Base-by-base conservation (phyloP, 164 flowering plant species). In the Macadamia integrifolia region DNA sequence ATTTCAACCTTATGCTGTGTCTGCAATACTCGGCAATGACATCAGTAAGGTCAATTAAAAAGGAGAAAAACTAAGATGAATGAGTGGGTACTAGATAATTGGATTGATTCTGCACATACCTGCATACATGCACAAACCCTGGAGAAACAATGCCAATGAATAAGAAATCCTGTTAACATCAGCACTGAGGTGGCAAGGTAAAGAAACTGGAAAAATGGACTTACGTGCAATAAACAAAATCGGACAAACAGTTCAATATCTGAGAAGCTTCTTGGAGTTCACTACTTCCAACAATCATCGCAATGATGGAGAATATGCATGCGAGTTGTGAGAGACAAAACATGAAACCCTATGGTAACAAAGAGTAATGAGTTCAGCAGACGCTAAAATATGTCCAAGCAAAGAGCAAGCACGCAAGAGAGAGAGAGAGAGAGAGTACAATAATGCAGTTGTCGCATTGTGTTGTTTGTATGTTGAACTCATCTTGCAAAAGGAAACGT, bases 91-190 rank as follows among this genome's bases (percentile, higher is more conserved):
- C 58, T 17, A 0, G 50, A 30, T 35, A 35, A 30, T 1, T 13
- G n/a, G 57, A 28, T 4, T 14, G 66, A 43, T 48, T 35, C 6
- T 35, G 7, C n/a, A 9, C 65, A 61, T 76, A 80, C 87, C 87
- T 85, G 88, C 87, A 85, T 87, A 72, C 88, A 87, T 42, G 88
- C 81, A 62, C 91, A 87, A 71, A 87, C 91, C 80, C 88, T 87
- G 78, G 65, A 69, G 58, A 71, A 59, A 62, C 62, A 73, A 64
- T 64, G 58, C 28, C 52, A 66, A 64, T 29, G 5, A 62, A 6
- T 23, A 23, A 23, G 53, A 6, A 64, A 14, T 23, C 23, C 40
- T 5, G 5, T 35, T 35, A 35, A 2, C 40, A 35, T 35, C 40
- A 35, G 52, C 23, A 44, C 29, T 56, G 28, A 55, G 57, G 57